A percentile compares a stretch with the other conserved stretches of the same genome.
These are phyloP conservation scores for Zygoascus flipseniorum DNA, from an alignment of 805 yeast species.

Conservation along the genomic window DNA sequence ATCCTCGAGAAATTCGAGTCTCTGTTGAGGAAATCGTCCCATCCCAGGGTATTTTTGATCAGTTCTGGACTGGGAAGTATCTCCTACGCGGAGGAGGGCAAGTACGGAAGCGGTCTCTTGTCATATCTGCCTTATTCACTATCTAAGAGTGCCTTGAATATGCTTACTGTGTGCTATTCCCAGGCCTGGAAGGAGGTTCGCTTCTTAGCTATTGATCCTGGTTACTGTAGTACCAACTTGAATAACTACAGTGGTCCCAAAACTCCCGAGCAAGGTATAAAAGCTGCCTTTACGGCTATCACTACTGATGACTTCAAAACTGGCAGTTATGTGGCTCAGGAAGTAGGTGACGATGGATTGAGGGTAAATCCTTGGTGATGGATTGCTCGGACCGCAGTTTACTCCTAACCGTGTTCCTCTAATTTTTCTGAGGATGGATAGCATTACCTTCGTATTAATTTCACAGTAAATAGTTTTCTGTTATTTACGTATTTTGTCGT, in stretches of 20 bases:
- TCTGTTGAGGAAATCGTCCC: neutral
- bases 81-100: neutral
- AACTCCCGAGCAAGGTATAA: neutral
- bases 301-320: neutral
- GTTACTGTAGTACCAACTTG: neutral
- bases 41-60: neutral
- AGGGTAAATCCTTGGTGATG: slow-evolving; percentile 1
- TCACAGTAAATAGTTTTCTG: too few species aligned
- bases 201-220: neutral
- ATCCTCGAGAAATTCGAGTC: neutral
- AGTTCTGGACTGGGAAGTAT: neutral
- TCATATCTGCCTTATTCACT: neutral
- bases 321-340: neutral
- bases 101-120: neutral
- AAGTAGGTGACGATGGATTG: neutral
- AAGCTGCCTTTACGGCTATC: neutral
- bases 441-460: too few species aligned
- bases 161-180: neutral
- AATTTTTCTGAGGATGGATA: too few species aligned
- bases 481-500: too few species aligned
- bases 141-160: neutral
- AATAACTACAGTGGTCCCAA: slow-evolving; percentile 1
- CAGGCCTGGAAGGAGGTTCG: neutral
- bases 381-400: too few species aligned
- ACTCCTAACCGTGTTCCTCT: too few species aligned